Evolutionary conservation across 176 grass and related monocot genomes (phyloP).

Genomic region (Phoenix dactylifera): DNA sequence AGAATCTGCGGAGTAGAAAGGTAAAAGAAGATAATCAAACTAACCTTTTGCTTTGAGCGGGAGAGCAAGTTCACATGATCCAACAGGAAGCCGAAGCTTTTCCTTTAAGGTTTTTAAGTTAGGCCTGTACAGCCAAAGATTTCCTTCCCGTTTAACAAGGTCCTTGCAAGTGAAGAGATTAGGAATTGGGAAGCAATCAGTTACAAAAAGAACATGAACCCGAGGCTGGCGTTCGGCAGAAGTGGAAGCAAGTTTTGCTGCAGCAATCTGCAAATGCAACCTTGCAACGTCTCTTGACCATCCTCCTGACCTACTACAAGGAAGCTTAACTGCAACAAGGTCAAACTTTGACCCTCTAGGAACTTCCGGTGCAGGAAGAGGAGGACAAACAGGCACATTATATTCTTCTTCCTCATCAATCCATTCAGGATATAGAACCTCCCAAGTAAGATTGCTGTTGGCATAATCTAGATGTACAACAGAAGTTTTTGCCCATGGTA

Average conservation of each 20-base stretch:
- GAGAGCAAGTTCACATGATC: conserved; percentile 54
- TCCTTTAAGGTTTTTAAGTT: conserved; percentile 20
- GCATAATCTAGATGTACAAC: conserved; percentile 28
- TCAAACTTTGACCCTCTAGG: conserved; percentile 28
- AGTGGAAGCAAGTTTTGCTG: conserved; percentile 43
- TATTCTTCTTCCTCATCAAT: conserved; percentile 46
- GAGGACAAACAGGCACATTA: conserved; percentile 33
- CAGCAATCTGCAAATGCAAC: conserved; percentile 59
- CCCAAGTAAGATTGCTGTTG: conserved; percentile 43
- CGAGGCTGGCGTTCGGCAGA: background rate
- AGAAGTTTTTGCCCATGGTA: conserved; percentile 6
- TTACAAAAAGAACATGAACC: conserved; percentile 27
- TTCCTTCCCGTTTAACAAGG: conserved; percentile 26
- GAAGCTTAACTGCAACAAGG: conserved; percentile 63
- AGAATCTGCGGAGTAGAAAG: too few species aligned
- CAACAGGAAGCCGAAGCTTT: conserved; percentile 39
- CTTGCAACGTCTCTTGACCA: conserved; percentile 68
- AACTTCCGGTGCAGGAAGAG: conserved; percentile 32
- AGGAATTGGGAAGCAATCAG: conserved; percentile 45
- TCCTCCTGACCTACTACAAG: conserved; percentile 13
- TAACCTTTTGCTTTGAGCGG: conserved; percentile 22
- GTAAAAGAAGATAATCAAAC: background rate
- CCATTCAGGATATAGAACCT: conserved; percentile 52
- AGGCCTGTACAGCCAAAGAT: conserved; percentile 48
- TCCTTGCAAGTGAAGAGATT: conserved; percentile 65